Evolutionary conservation across 257 asterid genomes (phyloP).

Genomic region (Solanum ossicruentum): DNA sequence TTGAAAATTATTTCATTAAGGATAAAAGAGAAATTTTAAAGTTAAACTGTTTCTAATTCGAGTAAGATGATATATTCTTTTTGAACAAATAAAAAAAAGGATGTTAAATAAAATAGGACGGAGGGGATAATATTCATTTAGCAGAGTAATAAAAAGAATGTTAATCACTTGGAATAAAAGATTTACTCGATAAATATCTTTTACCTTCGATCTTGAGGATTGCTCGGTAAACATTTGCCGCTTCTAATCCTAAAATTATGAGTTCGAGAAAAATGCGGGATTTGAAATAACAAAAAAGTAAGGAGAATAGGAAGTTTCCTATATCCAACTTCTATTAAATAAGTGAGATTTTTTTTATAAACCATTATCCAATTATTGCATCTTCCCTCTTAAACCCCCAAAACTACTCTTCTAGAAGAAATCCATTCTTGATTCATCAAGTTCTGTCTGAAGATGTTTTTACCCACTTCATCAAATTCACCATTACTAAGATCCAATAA

Average conservation of each 20-base stretch:
- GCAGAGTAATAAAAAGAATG: neutral
- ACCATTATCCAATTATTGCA: neutral
- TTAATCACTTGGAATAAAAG: neutral
- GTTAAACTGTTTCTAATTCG: too few species aligned
- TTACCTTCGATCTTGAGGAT: neutral
- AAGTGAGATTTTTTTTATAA: neutral
- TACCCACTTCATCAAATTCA: neutral
- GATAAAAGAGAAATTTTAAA: too few species aligned
- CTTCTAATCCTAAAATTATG: neutral
- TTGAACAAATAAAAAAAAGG: too few species aligned
- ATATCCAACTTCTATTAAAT: neutral
- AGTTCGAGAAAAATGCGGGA: neutral
- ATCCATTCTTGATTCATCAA: neutral
- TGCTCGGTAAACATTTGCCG: neutral
- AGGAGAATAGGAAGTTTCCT: neutral
- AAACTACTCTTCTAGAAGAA: too few species aligned
- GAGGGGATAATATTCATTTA: neutral
- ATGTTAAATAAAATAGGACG: too few species aligned
- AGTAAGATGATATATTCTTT: too few species aligned
- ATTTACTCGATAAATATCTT: neutral
- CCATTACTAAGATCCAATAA: neutral
- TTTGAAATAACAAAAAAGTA: neutral
- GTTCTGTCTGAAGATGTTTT: neutral
- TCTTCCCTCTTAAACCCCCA: neutral
- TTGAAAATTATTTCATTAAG: too few species aligned